A percentile compares a stretch with the other conserved stretches of the same genome.
phyloP scores from a whole-genome alignment of 1,284 basidiomycete genomes.

The Naganishia sp. region DNA sequence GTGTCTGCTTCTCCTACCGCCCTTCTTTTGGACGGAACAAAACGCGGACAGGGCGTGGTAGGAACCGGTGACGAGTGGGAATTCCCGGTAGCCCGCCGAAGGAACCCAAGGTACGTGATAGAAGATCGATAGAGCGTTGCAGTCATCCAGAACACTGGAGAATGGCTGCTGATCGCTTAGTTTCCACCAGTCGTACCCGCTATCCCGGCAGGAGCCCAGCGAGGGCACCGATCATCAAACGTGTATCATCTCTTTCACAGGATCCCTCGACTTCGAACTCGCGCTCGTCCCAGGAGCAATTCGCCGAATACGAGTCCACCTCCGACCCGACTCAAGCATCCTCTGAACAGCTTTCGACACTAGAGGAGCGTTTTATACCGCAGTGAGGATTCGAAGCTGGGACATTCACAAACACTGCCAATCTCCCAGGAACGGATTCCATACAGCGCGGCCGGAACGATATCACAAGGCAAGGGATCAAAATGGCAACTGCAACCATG shows the following conservation, averaged over 20 bases:
- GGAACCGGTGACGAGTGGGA: conserved; percentile 52
- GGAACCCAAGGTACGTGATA: conserved; percentile 44
- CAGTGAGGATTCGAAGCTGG: background rate
- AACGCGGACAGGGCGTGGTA: conserved; percentile 22
- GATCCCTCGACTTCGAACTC: conserved; percentile 3
- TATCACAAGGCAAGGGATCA: background rate
- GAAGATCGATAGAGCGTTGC: background rate
- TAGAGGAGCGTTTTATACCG: background rate
- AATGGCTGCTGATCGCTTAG: background rate
- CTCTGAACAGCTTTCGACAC: background rate
- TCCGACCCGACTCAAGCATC: background rate
- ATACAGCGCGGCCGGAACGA: background rate
- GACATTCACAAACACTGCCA: background rate
- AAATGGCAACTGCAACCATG: conserved; percentile 10
- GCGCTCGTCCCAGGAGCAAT: background rate
- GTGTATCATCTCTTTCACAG: conserved; percentile 39
- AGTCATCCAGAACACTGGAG: background rate
- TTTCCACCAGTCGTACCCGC: background rate
- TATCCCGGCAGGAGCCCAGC: conserved; percentile 21
- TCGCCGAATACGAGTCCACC: background rate
- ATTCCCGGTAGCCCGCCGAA: conserved; percentile 44
- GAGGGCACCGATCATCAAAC: conserved; percentile 41
- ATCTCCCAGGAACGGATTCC: background rate
- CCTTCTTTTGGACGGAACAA: background rate
- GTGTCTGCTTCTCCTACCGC: background rate